These are phyloP conservation scores for Narthecium ossifragum DNA, from an alignment of 106 monocot genomes.

Conservation along the genomic window DNA sequence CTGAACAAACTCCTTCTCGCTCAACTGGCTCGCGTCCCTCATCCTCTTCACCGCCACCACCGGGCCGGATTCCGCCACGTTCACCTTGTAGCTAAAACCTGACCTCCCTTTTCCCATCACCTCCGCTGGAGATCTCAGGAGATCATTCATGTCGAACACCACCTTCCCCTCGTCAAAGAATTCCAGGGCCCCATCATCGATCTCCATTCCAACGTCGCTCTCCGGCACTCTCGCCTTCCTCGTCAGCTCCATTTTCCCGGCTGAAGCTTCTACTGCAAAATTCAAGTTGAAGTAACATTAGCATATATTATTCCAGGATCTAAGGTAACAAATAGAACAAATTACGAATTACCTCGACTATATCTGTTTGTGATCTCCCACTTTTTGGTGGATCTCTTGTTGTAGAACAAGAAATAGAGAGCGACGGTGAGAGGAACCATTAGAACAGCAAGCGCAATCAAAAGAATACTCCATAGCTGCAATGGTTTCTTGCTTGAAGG, in stretches of 20 bases:
- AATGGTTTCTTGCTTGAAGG: not conserved
- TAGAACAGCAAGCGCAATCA: constrained; percentile 6
- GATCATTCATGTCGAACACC: constrained; percentile 24
- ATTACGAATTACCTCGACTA: constrained; percentile 2
- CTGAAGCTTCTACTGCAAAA: no score
- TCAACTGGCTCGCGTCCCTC: constrained; percentile 18
- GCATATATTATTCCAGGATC: not conserved
- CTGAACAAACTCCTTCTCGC: constrained; percentile 30
- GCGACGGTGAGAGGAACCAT: constrained; percentile 4
- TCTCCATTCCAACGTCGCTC: not conserved
- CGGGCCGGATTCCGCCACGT: constrained; percentile 17
- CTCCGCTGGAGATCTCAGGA: constrained; percentile 38
- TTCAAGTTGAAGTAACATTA: not conserved
- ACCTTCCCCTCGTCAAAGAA: constrained; percentile 32
- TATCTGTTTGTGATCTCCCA: not conserved
- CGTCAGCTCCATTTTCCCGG: no score
- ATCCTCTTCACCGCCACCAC: constrained; percentile 45
- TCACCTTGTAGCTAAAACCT: constrained; percentile 40
- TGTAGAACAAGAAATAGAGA: constrained; percentile 4
- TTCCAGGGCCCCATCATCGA: constrained; percentile 13
- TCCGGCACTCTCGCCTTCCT: not conserved
- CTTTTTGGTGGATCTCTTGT: constrained; percentile 4
- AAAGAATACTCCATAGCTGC: constrained; percentile 7
- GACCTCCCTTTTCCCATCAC: constrained; percentile 37
- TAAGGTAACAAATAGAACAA: not conserved